Base-by-base conservation (phyloP, 1,139 yeast species). In the Scheffersomyces parashehatae region DNA sequence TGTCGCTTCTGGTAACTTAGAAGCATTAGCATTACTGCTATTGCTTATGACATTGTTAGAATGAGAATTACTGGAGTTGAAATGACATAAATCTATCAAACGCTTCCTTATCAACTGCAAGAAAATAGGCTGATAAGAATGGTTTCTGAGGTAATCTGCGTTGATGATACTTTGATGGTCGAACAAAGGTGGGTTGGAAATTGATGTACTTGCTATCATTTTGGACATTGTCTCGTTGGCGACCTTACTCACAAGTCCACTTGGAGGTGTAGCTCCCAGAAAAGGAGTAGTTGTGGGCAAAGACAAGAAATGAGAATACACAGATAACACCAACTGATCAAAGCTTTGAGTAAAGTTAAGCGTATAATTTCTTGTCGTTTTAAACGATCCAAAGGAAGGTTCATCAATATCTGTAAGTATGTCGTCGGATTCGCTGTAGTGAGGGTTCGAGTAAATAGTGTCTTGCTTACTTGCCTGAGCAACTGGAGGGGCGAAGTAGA, bases 281-380 rank as follows among this genome's bases (percentile, higher is more conserved):
- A 73, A 73, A 9, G 79, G 79, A 5, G 78, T 73, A 3, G 78
- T 73, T 11, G 79, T 73, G 34, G 79, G 79, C 43, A 68, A 63
- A 28, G 72, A 61, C 42, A 73, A 58, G 31, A 72, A 59, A 39
- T 67, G 62, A 28, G 66, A 58, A 53, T 73, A 73, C 4, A 68
- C 53, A 13, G 65, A 50, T 62, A 70, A 53, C 11, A 73, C 64
- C 41, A 73, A 56, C 51, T 64, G 70, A 49, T 73, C 79, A 47
- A 73, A 73, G 11, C 41, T 50, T 9, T 64, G 58, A 8, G 73
- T 71, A 51, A 73, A 73, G 39, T 57, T 56, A 28, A 73, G 54
- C 24, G 75, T 56, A 48, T 71, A 73, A 44, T 56, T 63, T 38
- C 64, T 62, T 31, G 63, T 55, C n/a, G 58, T 52, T 43, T 60